These are phyloP conservation scores for Endothia cerciana DNA, from an alignment of 2,329 filamentous ascomycete genomes.

Conservation along the genomic window DNA sequence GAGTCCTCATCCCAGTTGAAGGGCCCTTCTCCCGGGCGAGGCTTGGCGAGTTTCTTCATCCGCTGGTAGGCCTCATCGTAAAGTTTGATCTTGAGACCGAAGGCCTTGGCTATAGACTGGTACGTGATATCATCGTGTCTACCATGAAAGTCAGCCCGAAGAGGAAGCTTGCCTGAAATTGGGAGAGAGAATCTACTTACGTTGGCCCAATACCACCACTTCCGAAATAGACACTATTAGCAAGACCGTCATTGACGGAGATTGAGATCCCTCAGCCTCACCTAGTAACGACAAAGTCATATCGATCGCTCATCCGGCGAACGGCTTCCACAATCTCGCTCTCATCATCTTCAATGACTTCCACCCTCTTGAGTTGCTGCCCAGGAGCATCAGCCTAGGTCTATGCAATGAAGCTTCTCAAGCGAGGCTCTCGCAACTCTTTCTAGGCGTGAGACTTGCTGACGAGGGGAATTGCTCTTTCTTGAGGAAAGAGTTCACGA, in stretches of 20 bases:
- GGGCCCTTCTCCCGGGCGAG: constrained; percentile 70
- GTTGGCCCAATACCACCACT: constrained; percentile 94
- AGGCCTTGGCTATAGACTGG: constrained; percentile 88
- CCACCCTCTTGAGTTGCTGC: constrained; percentile 77
- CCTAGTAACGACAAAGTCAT: constrained; percentile 94
- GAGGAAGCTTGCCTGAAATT: not conserved
- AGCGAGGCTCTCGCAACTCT: not conserved
- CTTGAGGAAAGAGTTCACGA: no score
- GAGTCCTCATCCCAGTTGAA: constrained; percentile 88
- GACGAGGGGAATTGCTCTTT: not conserved
- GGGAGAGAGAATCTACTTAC: constrained; percentile 53
- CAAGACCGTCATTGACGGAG: not conserved
- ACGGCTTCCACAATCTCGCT: constrained; percentile 87
- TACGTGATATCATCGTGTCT: constrained; percentile 99
- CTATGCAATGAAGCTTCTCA: not conserved
- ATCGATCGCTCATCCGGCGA: constrained; percentile 81
- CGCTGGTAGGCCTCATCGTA: constrained; percentile 76
- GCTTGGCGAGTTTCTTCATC: constrained; percentile 82
- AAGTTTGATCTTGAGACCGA: constrained; percentile 73
- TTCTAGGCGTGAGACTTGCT: not conserved
- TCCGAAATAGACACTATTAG: constrained; percentile 26
- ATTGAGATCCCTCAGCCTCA: constrained; percentile 32
- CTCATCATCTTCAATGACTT: constrained; percentile 94
- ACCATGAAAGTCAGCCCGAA: constrained; percentile 22
- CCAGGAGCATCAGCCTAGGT: constrained; percentile 14